A percentile compares a stretch with the other conserved stretches of the same genome.
Evolutionary conservation across 192 early-diverging fungal genomes (phyloP).

Genomic region (Umbelopsis vinacea): DNA sequence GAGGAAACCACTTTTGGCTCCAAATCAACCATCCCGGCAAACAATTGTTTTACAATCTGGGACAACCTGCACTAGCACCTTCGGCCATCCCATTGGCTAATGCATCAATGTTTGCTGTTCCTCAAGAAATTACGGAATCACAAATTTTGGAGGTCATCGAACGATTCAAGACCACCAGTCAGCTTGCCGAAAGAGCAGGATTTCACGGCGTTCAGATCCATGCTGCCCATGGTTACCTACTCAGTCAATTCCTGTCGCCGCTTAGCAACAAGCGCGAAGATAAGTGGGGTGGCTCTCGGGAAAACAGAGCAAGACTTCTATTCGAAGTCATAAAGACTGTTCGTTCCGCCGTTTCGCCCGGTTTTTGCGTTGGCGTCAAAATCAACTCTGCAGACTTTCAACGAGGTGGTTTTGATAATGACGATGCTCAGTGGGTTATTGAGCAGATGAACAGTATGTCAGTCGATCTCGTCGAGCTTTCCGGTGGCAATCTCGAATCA

Average conservation of each 20-base stretch:
- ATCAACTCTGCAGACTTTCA: constrained; percentile 14
- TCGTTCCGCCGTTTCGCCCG: neutral
- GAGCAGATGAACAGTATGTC: neutral
- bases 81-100: neutral
- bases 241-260: constrained; percentile 79
- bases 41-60: neutral
- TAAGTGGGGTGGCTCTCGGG: constrained; percentile 1
- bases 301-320: neutral
- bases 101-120: neutral
- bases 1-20: neutral
- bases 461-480: neutral
- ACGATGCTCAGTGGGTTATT: neutral
- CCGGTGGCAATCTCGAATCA: neutral
- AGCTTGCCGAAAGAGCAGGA: constrained; percentile 68
- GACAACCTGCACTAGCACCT: neutral
- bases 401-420: neutral
- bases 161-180: neutral
- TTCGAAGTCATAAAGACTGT: neutral
- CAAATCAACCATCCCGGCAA: neutral
- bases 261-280: constrained; percentile 65
- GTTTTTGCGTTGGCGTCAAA: neutral
- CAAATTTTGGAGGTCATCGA: neutral
- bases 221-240: constrained; percentile 88
- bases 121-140: neutral
- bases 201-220: constrained; percentile 91